phyloP scores from a whole-genome alignment of 352 stramenopile genomes.

The Phytopythium cucurbitacearum region DNA sequence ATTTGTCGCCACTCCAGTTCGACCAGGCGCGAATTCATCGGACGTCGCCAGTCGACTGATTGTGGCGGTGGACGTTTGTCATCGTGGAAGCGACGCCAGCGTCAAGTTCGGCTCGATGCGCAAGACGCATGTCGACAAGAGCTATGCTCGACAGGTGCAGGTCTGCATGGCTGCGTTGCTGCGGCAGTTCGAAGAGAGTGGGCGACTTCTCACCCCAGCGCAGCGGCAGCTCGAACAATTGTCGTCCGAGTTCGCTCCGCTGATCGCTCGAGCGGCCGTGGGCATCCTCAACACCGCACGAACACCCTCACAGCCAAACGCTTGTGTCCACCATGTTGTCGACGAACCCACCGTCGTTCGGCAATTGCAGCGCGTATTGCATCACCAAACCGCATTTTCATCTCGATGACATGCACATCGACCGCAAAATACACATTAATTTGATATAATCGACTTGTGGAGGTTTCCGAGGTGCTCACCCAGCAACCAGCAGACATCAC shows the following conservation, averaged over 20 bases:
- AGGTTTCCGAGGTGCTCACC: not conserved
- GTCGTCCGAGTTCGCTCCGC: slow-evolving; percentile 37
- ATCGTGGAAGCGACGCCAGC: not conserved
- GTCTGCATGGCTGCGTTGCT: slow-evolving; percentile 36
- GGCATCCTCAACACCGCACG: slow-evolving; percentile 18
- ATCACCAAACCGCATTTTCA: slow-evolving; percentile 2
- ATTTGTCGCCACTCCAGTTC: slow-evolving; percentile 28
- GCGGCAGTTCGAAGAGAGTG: slow-evolving; percentile 39
- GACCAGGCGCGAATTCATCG: slow-evolving; percentile 7
- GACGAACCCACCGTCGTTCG: slow-evolving; percentile 3
- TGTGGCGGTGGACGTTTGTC: slow-evolving; percentile 54
- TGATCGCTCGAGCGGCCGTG: slow-evolving; percentile 49
- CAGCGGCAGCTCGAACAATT: slow-evolving; percentile 54
- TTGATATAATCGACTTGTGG: not conserved
- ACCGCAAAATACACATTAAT: not conserved
- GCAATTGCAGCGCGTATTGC: slow-evolving; percentile 1
- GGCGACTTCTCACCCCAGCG: slow-evolving; percentile 38
- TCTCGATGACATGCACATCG: not conserved
- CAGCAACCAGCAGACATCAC: slow-evolving; percentile 7
- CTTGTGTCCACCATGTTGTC: too few species aligned
- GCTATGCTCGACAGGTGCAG: slow-evolving; percentile 33
- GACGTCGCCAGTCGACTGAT: slow-evolving; percentile 23
- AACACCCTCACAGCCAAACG: too few species aligned
- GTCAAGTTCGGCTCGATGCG: slow-evolving; percentile 52
- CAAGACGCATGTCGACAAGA: slow-evolving; percentile 50